These are phyloP conservation scores for Dendrobium nobile DNA, from an alignment of 106 monocot species.

Conservation along the genomic window DNA sequence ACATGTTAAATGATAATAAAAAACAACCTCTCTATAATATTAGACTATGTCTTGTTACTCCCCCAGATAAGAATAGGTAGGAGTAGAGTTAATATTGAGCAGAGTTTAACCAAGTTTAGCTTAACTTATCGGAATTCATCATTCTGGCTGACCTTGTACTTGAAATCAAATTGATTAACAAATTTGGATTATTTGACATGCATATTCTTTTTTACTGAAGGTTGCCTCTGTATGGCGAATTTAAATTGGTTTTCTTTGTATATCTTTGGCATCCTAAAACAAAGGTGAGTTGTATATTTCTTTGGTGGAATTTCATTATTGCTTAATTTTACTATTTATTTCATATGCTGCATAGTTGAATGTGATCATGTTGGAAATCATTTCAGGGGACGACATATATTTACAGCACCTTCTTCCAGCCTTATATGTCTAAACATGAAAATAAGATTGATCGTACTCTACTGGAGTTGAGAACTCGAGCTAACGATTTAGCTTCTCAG, in stretches of 20 bases:
- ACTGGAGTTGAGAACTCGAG: constrained; percentile 28
- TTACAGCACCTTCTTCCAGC: constrained; percentile 28
- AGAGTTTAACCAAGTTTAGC: too few relatives aligned
- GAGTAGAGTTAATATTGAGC: too few relatives aligned
- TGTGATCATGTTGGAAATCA: not conserved
- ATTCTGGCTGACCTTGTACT: too few relatives aligned
- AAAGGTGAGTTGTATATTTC: not conserved
- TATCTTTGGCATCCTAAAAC: constrained; percentile 6
- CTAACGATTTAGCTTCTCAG: constrained; percentile 17
- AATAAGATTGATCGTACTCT: constrained; percentile 30
- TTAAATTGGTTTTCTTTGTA: not conserved
- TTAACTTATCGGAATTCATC: too few relatives aligned
- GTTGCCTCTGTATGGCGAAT: constrained; percentile 1
- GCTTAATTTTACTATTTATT: too few relatives aligned
- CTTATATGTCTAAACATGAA: constrained; percentile 32
- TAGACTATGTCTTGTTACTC: too few relatives aligned
- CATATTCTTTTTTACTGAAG: not conserved
- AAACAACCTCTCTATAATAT: too few relatives aligned
- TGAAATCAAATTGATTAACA: too few relatives aligned
- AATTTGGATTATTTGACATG: not conserved
- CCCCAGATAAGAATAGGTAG: too few relatives aligned
- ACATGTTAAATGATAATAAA: too few relatives aligned
- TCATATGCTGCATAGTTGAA: not conserved
- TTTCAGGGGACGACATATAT: constrained; percentile 38
- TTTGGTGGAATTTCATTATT: not conserved